Conservation (phyloP, 257 asterid species). For the Nicotiana knightiana region DNA sequence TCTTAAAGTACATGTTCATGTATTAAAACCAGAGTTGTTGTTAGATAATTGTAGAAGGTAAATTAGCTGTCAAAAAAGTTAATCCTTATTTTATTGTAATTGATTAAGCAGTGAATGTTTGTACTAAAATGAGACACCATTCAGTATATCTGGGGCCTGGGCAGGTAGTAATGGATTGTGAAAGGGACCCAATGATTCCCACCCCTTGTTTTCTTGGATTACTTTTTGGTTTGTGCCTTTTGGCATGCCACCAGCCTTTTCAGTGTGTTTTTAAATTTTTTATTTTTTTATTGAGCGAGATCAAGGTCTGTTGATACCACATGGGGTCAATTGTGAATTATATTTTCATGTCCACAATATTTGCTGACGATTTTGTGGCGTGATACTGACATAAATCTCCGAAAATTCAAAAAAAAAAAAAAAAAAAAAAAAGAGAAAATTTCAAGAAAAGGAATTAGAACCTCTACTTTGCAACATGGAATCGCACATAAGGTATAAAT, state of each 20-base stretch:
- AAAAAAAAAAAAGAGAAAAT: not conserved
- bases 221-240: slow-evolving; percentile 1
- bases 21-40: not conserved
- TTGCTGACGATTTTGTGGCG: slow-evolving; percentile 4
- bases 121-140: slow-evolving; percentile 1
- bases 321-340: slow-evolving; percentile 12
- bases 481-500: not conserved
- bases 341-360: not conserved
- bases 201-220: slow-evolving; percentile 5
- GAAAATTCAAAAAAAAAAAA: too few relatives aligned
- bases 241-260: slow-evolving; percentile 4
- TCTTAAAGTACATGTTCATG: not conserved
- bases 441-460: not conserved
- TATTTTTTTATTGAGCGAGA: not conserved
- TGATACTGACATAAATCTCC: not conserved
- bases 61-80: slow-evolving; percentile 2
- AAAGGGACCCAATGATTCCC: not conserved
- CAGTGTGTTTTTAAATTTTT: not conserved
- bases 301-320: slow-evolving; percentile 3
- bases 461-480: not conserved
- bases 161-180: slow-evolving; percentile 15
- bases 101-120: not conserved
- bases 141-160: not conserved
- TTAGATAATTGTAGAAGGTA: not conserved
- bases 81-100: not conserved